These are phyloP conservation scores for Pascua guehoae DNA, from an alignment of 1,284 basidiomycete genomes.

Conservation along the genomic window DNA sequence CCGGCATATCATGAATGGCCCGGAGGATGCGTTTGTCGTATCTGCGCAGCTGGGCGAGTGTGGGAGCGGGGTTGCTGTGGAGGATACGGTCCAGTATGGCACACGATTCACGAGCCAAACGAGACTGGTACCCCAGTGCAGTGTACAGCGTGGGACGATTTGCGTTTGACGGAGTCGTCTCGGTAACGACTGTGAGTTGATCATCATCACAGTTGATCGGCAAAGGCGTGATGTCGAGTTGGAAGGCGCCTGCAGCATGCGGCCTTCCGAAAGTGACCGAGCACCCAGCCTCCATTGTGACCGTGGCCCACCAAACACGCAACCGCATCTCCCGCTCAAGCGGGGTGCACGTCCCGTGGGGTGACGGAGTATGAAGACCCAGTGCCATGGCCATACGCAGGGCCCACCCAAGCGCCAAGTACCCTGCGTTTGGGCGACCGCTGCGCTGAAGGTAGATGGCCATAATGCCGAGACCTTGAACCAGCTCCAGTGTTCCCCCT, in stretches of 20 bases:
- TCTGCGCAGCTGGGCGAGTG: slow-evolving; percentile 11
- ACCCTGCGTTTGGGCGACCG: slow-evolving; percentile 27
- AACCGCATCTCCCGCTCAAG: slow-evolving; percentile 20
- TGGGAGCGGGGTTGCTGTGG: slow-evolving; percentile 16
- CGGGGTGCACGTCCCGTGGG: neutral
- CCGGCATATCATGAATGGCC: slow-evolving; percentile 7
- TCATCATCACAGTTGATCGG: slow-evolving; percentile 28
- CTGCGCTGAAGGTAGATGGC: slow-evolving; percentile 28
- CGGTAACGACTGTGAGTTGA: slow-evolving; percentile 19
- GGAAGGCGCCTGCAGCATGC: neutral
- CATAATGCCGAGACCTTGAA: slow-evolving; percentile 31
- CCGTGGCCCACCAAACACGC: slow-evolving; percentile 25
- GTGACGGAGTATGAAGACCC: slow-evolving; percentile 19
- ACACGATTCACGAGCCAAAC: slow-evolving; percentile 19
- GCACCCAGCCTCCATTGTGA: slow-evolving; percentile 25
- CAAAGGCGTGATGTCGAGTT: slow-evolving; percentile 8
- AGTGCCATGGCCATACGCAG: slow-evolving; percentile 23
- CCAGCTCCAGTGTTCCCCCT: slow-evolving; percentile 22
- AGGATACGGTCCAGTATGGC: slow-evolving; percentile 21
- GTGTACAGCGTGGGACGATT: slow-evolving; percentile 19
- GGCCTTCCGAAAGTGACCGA: slow-evolving; percentile 22
- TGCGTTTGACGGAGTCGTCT: slow-evolving; percentile 8
- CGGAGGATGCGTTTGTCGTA: neutral
- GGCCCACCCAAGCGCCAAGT: slow-evolving; percentile 21
- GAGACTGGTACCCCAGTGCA: slow-evolving; percentile 19